A percentile compares a stretch with the other conserved stretches of the same genome.
These are phyloP conservation scores for Cryptococcus sp. DNA, from an alignment of 1,284 basidiomycete species.

Conservation along the genomic window DNA sequence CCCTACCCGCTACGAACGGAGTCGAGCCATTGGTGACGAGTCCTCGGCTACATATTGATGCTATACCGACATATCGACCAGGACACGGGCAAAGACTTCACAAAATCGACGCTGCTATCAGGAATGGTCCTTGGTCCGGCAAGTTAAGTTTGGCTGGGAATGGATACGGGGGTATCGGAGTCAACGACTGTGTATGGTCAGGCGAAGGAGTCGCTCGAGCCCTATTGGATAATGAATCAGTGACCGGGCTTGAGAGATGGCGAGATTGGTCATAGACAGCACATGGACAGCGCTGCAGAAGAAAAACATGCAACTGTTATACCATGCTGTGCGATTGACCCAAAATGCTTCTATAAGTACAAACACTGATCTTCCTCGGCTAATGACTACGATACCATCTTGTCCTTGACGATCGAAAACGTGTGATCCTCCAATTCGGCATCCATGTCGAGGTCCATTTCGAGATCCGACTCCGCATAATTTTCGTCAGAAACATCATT, in stretches of 20 bases:
- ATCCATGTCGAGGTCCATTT: conserved; percentile 16
- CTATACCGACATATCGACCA: conserved; percentile 76
- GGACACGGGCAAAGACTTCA: conserved; percentile 69
- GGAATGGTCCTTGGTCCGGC: conserved; percentile 53
- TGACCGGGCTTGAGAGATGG: conserved; percentile 44
- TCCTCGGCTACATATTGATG: conserved; percentile 59
- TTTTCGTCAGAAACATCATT: conserved; percentile 12
- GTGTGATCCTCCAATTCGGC: background rate
- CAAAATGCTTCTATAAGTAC: too few species aligned
- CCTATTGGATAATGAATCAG: conserved; percentile 14
- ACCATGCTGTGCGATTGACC: too few species aligned
- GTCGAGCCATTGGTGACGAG: conserved; percentile 53
- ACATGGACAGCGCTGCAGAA: too few species aligned
- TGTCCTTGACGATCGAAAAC: background rate
- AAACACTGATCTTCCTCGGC: too few species aligned
- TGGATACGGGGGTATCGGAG: conserved; percentile 81
- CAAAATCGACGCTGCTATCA: conserved; percentile 56
- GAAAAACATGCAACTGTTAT: too few species aligned
- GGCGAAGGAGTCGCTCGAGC: conserved; percentile 53
- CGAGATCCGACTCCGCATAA: conserved; percentile 19
- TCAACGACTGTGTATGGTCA: conserved; percentile 80
- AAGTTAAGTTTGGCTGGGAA: conserved; percentile 74
- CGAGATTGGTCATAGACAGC: conserved; percentile 9
- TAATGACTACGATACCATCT: background rate
- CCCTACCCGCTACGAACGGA: conserved; percentile 51